Evolutionary conservation across 2,329 filamentous ascomycete species (phyloP).

Genomic region (Colletotrichum tamarilloi): DNA sequence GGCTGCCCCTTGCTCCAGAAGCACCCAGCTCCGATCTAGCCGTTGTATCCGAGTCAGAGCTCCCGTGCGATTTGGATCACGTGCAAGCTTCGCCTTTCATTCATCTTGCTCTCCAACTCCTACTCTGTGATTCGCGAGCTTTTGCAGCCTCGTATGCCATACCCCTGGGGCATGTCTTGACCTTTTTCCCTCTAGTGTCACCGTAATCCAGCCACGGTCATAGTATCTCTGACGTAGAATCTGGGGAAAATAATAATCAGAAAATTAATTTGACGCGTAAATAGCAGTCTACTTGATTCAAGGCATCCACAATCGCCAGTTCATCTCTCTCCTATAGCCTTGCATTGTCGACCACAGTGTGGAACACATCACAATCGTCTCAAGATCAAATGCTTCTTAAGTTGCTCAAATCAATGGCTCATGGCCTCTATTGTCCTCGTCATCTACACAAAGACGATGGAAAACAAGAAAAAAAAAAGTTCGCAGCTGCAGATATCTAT

Average conservation of each 20-base stretch:
- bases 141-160: too few relatives aligned
- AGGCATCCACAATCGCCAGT: too few relatives aligned
- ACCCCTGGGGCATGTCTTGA: too few relatives aligned
- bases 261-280: too few relatives aligned
- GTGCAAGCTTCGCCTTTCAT: background rate
- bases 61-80: background rate
- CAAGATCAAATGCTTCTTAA: fast-evolving
- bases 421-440: constrained; percentile 34
- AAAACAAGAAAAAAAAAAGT: background rate
- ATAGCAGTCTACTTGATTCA: background rate
- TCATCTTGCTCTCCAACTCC: background rate
- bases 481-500: constrained; percentile 29
- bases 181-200: too few relatives aligned
- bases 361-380: too few relatives aligned
- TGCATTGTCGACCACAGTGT: too few relatives aligned
- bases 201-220: too few relatives aligned
- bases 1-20: background rate
- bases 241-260: too few relatives aligned
- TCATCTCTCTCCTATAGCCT: too few relatives aligned
- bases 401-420: constrained; percentile 18
- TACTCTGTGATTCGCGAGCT: too few relatives aligned
- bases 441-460: constrained; percentile 30
- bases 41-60: background rate
- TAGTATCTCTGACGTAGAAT: too few relatives aligned
- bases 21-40: background rate